Evolutionary conservation across 169 alveolate genomes (phyloP).

Genomic region (Eimeria praecox): DNA sequence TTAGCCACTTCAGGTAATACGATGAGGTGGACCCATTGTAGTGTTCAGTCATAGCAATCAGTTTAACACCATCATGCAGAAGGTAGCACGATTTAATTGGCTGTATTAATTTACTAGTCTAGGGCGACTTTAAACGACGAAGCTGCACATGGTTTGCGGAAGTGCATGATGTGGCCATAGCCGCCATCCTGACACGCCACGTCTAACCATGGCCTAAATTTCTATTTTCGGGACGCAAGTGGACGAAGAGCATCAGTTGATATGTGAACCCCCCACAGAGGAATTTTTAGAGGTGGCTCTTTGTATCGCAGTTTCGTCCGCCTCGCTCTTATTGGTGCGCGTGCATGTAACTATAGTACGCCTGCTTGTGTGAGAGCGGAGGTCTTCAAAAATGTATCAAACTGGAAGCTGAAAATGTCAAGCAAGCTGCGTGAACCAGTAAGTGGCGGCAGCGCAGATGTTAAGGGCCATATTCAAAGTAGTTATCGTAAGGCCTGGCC

Average conservation of each 20-base stretch:
- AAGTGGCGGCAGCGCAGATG: background rate
- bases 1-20: background rate
- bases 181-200: background rate
- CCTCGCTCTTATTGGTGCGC: too few relatives aligned
- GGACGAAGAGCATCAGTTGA: too few relatives aligned
- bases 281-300: background rate
- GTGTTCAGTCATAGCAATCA: too few relatives aligned
- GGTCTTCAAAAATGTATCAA: background rate
- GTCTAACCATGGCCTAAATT: background rate
- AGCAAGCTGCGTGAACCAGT: background rate
- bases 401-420: background rate
- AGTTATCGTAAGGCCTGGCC: background rate
- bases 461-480: background rate
- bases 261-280: background rate
- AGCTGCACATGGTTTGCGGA: background rate
- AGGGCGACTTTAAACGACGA: background rate
- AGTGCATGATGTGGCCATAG: background rate
- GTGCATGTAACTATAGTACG: background rate
- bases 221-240: background rate
- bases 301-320: background rate
- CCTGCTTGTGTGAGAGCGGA: background rate
- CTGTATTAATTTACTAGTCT: background rate
- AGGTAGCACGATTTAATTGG: background rate
- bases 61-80: background rate
- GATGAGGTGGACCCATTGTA: too few relatives aligned